Evolutionary conservation across 169 alveolate species (phyloP).

Genomic region (Ichthyophthirius multifiliis): DNA sequence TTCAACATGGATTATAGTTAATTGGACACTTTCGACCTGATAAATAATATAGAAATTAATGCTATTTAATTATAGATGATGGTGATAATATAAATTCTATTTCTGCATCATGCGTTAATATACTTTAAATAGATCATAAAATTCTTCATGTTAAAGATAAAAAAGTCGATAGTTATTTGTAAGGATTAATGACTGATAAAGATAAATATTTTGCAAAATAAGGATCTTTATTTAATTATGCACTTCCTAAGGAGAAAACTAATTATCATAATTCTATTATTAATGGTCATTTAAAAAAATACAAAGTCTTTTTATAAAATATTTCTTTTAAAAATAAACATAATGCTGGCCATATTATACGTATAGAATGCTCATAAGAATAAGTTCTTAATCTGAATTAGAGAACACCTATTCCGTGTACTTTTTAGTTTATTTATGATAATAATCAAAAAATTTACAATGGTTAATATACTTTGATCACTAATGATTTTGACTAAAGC

Average conservation of each 20-base stretch:
- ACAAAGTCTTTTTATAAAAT: too few species aligned
- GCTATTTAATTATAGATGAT: conserved; percentile 3
- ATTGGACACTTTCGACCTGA: conserved; percentile 14
- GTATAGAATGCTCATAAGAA: too few species aligned
- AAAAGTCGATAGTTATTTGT: neutral
- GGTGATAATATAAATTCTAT: neutral
- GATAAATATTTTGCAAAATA: neutral
- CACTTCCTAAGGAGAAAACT: neutral
- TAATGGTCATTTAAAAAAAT: too few species aligned
- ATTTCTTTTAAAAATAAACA: too few species aligned
- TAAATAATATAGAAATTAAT: conserved; percentile 4
- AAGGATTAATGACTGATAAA: neutral
- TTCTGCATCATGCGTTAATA: neutral
- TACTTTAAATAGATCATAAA: neutral
- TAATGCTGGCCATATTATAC: too few species aligned
- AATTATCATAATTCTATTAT: too few species aligned
- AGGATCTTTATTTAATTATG: neutral
- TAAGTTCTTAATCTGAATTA: too few species aligned
- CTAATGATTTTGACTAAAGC: too few species aligned
- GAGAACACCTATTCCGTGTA: too few species aligned
- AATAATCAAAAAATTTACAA: too few species aligned
- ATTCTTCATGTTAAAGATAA: neutral
- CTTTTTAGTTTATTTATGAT: too few species aligned
- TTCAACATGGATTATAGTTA: conserved; percentile 18
- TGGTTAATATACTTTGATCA: too few species aligned